Evolutionary conservation across 1,284 basidiomycete genomes (phyloP).

Genomic region (Tilletia indica): DNA sequence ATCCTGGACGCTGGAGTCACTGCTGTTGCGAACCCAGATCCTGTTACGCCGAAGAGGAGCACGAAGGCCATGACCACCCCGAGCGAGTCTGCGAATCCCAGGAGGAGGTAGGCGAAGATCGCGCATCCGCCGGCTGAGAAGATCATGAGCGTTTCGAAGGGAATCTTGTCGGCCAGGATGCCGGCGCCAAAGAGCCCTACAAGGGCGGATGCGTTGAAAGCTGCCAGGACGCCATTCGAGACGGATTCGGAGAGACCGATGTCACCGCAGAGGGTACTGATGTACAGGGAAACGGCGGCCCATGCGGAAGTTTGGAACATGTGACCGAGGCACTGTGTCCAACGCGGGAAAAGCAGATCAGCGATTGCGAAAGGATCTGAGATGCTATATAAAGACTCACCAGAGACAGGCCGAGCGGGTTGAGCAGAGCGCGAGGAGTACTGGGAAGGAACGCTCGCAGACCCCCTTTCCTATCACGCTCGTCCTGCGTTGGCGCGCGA

Average conservation of each 20-base stretch:
- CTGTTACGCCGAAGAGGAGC: constrained; percentile 37
- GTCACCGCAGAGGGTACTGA: constrained; percentile 34
- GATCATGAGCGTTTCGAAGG: constrained; percentile 38
- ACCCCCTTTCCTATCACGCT: not conserved
- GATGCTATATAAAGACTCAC: not conserved
- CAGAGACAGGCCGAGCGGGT: not conserved
- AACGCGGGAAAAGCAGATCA: no score
- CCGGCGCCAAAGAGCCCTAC: constrained; percentile 38
- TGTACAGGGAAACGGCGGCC: constrained; percentile 43
- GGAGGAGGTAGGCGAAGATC: constrained; percentile 33
- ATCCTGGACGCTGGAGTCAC: not conserved
- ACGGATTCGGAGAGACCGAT: constrained; percentile 36
- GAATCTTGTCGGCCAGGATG: constrained; percentile 34
- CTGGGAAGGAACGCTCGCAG: constrained; percentile 1
- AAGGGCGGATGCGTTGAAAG: constrained; percentile 42
- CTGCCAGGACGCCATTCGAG: constrained; percentile 38
- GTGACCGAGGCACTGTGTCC: not conserved
- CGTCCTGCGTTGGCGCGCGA: not conserved
- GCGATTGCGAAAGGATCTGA: not conserved
- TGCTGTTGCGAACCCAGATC: constrained; percentile 17
- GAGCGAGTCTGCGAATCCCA: constrained; percentile 40
- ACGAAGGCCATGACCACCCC: constrained; percentile 39
- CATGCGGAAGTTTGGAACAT: constrained; percentile 36
- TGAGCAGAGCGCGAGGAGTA: not conserved
- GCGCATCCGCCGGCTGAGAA: constrained; percentile 30